Percentiles rank a stretch among this genome's conserved stretches.
Evolutionary conservation across 1,139 yeast species (phyloP).

Genomic region (Yamadazyma atmosphaerica): DNA sequence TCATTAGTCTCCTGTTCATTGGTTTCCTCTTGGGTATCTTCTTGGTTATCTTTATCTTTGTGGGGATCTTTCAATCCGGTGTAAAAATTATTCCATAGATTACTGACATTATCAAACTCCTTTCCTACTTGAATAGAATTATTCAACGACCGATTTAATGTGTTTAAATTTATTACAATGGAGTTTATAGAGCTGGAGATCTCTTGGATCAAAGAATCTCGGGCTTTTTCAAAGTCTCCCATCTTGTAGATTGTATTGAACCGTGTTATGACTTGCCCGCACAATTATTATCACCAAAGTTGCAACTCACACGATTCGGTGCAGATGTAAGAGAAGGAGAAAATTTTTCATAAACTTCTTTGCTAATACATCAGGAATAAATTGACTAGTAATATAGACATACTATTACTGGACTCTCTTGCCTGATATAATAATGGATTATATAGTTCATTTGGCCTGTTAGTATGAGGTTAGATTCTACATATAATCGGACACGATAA

Average conservation of each 20-base stretch:
- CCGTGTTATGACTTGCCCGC: too few species aligned
- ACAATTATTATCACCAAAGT: too few species aligned
- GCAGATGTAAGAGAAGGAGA: not conserved
- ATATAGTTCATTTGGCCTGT: conserved; percentile 26
- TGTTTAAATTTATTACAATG: conserved; percentile 42
- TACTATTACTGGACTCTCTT: conserved; percentile 41
- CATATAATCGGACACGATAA: conserved; percentile 28
- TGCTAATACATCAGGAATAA: conserved; percentile 10
- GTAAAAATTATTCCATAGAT: conserved; percentile 45
- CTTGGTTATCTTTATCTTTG: conserved; percentile 3
- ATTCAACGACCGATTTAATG: conserved; percentile 41
- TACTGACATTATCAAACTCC: conserved; percentile 47
- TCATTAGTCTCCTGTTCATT: conserved; percentile 5
- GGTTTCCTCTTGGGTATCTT: conserved; percentile 2
- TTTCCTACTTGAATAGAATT: conserved; percentile 47
- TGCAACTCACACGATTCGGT: not conserved
- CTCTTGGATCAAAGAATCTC: conserved; percentile 46
- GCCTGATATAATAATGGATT: conserved; percentile 32
- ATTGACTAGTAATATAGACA: conserved; percentile 18
- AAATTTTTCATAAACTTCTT: conserved; percentile 2
- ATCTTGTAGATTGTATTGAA: conserved; percentile 4
- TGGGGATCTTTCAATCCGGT: conserved; percentile 26
- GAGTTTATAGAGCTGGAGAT: conserved; percentile 41
- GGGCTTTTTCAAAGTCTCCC: conserved; percentile 40
- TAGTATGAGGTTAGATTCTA: conserved; percentile 27